These are phyloP conservation scores for Fraxinus greggii DNA, from an alignment of 305 asterid genomes.

Conservation along the genomic window DNA sequence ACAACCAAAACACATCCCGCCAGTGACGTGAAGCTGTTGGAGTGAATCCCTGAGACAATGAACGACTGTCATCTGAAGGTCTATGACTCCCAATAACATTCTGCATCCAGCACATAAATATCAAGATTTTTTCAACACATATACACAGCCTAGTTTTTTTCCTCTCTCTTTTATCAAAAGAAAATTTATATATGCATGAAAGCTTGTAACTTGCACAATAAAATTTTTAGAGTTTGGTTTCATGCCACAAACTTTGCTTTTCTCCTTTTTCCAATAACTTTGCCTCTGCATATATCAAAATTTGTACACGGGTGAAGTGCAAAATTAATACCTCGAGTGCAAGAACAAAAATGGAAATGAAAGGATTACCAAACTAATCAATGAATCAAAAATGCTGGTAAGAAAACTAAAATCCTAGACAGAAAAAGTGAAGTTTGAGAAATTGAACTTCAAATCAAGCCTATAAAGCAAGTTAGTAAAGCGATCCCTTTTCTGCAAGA, in stretches of 20 bases:
- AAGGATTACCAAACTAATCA: not conserved
- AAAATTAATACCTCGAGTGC: not conserved
- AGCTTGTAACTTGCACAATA: not conserved
- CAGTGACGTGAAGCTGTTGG: constrained; percentile 65
- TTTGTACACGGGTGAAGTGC: not conserved
- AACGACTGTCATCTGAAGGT: not conserved
- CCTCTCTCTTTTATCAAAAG: not conserved
- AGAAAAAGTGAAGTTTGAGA: not conserved
- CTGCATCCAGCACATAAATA: constrained; percentile 42
- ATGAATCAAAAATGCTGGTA: not conserved
- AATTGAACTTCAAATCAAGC: not conserved
- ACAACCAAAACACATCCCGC: constrained; percentile 91
- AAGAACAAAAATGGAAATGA: not conserved
- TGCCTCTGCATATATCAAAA: not conserved
- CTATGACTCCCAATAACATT: constrained; percentile 43
- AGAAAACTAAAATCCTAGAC: not conserved
- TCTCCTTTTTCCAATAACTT: not conserved
- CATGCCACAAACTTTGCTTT: not conserved
- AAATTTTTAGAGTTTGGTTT: not conserved
- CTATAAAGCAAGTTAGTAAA: not conserved
- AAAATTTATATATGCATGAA: not conserved
- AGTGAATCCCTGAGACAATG: constrained; percentile 46
- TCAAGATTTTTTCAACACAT: not conserved
- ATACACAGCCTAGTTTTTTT: not conserved
- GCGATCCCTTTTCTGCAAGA: not conserved